Base-by-base conservation (phyloP, 192 early-diverging fungal genomes). In the Coemansia sp. region DNA sequence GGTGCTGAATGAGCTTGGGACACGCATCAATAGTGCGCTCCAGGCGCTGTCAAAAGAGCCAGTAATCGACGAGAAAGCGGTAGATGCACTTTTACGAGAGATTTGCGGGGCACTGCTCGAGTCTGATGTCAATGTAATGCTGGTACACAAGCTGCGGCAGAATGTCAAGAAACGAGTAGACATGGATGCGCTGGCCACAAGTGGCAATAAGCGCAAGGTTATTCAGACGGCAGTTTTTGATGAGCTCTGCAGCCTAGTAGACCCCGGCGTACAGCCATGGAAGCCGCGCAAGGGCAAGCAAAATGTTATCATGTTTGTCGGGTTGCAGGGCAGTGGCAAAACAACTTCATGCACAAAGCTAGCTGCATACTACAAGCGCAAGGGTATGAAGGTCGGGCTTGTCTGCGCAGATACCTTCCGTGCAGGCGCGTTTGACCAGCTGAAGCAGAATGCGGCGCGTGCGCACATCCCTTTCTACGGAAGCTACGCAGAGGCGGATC, bases 341-440 rank as follows among this genome's bases (percentile, higher is more conserved):
- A 98, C 96, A 19, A 98, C 96, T 0, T 92, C 96, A 6, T 98
- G 96, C 78, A 97, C 95, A 24, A 98, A 98, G 79, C 79, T 98
- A 49, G 96, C 93, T 2, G 85, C 88, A 18, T 85, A 93, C 56
- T 98, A 98, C 73, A 90, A 91, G 76, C 87, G 92, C 54, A 98
- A 98, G 73, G 95, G 95, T 0, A 95, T 89, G 88, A 97, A 97
- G 72, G 89, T 89, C 1, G 89, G 90, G 10, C 72, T 98, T 24
- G 94, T 98, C 8, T 96, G 94, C 62, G 89, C 95, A 2, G 96
- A 98, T 75, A 98, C 96, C 14, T 98, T 96, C 82, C 91, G 96
- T 74, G 96, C 96, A 48, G 96, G 96, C 82, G 96, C 96, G 14
- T 97, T 97, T 74, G 96, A 98, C 82, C 96, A 98, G 84, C 85